Conservation (phyloP, 257 asterid genomes). For the Capsicum chinense region DNA sequence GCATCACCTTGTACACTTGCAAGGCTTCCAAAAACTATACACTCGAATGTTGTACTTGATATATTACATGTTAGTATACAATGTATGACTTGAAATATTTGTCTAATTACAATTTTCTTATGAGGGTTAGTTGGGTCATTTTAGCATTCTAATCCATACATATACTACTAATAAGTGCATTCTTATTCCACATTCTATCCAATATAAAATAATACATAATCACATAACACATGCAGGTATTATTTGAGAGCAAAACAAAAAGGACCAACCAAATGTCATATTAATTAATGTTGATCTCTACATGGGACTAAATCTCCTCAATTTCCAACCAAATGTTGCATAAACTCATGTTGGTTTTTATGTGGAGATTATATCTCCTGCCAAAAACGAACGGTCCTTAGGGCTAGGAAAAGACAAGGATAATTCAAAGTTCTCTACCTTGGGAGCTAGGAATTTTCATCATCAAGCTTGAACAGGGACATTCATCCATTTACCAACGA, state of each 20-base stretch:
- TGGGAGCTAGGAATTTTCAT: conserved; percentile 21
- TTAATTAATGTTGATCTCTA: neutral
- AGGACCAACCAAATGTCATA: neutral
- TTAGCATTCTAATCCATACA: neutral
- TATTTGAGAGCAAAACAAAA: neutral
- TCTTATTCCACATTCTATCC: conserved; percentile 4
- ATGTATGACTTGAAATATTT: neutral
- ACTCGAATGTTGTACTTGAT: neutral
- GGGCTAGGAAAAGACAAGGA: neutral
- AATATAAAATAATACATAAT: neutral
- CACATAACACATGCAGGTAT: conserved; percentile 13
- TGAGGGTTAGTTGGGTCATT: neutral
- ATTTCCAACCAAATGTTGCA: neutral
- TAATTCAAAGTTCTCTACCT: neutral
- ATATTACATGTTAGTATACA: neutral
- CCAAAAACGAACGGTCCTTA: neutral
- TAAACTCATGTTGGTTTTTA: neutral
- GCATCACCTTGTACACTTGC: neutral
- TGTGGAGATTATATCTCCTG: neutral
- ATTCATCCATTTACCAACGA: conserved; percentile 17
- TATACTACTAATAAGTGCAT: neutral
- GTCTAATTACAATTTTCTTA: neutral
- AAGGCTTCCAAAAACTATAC: neutral
- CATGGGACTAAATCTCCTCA: neutral
- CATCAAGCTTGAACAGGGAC: conserved; percentile 16